Conservation (phyloP, 2,329 filamentous ascomycete species). For the Alternaria brassicae region DNA sequence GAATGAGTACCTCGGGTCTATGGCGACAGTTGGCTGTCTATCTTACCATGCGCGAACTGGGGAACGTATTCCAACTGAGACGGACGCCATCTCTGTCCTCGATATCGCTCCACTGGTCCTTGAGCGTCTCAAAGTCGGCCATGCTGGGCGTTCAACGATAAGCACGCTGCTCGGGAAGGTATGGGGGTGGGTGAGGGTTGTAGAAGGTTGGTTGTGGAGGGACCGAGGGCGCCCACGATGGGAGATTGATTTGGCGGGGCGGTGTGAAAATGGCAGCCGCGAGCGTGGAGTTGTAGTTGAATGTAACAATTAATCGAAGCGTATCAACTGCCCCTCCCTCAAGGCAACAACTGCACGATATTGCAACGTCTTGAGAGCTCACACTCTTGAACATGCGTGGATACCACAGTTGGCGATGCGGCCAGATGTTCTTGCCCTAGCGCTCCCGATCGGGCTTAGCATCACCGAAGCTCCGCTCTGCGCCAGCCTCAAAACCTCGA, state of each 20-base stretch:
- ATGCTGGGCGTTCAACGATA: slow-evolving; percentile 58
- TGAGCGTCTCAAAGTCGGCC: slow-evolving; percentile 86
- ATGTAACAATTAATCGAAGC: slow-evolving; percentile 3
- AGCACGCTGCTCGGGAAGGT: not conserved
- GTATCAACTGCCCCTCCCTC: slow-evolving; percentile 16
- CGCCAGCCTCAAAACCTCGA: slow-evolving; percentile 32
- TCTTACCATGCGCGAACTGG: slow-evolving; percentile 98
- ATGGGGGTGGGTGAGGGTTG: slow-evolving; percentile 23
- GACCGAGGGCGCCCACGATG: slow-evolving; percentile 44
- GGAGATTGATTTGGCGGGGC: slow-evolving; percentile 34
- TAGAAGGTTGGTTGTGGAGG: slow-evolving; percentile 32
- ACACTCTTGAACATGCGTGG: slow-evolving; percentile 16
- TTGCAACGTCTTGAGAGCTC: slow-evolving; percentile 38
- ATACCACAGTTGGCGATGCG: slow-evolving; percentile 15
- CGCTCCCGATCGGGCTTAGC: slow-evolving; percentile 31
- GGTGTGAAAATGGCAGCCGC: slow-evolving; percentile 19
- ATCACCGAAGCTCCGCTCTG: slow-evolving; percentile 18
- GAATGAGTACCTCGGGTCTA: slow-evolving; percentile 32
- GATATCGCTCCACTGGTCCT: slow-evolving; percentile 95
- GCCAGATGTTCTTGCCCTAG: slow-evolving; percentile 26
- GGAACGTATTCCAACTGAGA: slow-evolving; percentile 98
- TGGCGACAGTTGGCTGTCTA: slow-evolving; percentile 14
- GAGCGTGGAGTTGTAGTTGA: slow-evolving; percentile 10
- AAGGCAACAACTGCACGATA: slow-evolving; percentile 19
- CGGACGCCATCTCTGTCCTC: slow-evolving; percentile 96